Evolutionary conservation across 2,329 filamentous ascomycete species (phyloP), one percentile per base, ranked within the genome.

Genomic region (Cladophialophora exuberans): DNA sequence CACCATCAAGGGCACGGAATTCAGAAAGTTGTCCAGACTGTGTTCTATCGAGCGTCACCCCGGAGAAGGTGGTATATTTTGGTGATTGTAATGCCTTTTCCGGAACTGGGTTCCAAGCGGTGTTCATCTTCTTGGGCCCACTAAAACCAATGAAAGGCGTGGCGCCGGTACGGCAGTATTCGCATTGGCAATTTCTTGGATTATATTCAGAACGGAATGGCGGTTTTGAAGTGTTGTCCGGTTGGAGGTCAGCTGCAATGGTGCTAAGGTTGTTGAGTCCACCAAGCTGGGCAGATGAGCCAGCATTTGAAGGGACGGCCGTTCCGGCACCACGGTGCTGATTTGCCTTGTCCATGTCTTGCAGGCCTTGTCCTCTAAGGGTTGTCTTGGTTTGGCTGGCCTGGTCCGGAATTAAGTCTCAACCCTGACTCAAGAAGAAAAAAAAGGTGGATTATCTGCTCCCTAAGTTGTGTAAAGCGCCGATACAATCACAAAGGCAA

Each of bases 41-140:
- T 45, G 49, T 30, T 26, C 44, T 26, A 26, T 52, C 49, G 36
- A 52, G 49, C 10, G 49, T 52, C 26, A 52, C 38, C 36, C 49
- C 49, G 18, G 15, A 44, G 26, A 44, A 52, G 17, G 49, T 17
- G 17, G 28, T 52, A 6, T n/a, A 45, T 18, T 28, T 10, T 31
- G 49, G 15, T 22, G 49, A 52, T 43, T 25, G 48, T 20, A 23
- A 18, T 25, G 33, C 25, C 22, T 31, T 25, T n/a, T n/a, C n/a
- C n/a, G n/a, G n/a, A 20, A 31, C 48, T 31, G 26, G 20, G 10
- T 9, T 13, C 9, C 17, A 52, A 33, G 18, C 20, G 22, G n/a
- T 6, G 38, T 15, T 10, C 25, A 31, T 43, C 46, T 39, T 13
- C 13, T 25, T 20, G 48, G 17, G 39, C 11, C 20, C 10, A 20